Evolutionary conservation across 108 stramenopile genomes (phyloP).

Genomic region (Aurantiochytrium sp.): DNA sequence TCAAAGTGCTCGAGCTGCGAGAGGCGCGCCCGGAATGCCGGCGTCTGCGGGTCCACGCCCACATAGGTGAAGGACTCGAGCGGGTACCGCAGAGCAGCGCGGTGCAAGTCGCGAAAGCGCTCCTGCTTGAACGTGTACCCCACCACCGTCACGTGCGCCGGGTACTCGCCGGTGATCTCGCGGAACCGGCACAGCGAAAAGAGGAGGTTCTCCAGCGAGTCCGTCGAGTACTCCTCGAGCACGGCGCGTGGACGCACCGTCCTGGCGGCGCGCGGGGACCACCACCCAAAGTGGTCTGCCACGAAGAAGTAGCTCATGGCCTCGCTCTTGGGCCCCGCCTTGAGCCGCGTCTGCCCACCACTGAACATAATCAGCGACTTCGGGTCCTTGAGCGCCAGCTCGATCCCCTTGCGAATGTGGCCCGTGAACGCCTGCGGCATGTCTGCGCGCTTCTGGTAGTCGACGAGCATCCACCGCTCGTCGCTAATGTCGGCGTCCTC

Average conservation of each 20-base stretch:
- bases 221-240: constrained; percentile 80
- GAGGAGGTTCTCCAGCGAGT: constrained; percentile 91
- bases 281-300: constrained; percentile 54
- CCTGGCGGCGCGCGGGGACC: constrained; percentile 28
- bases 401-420: constrained; percentile 80
- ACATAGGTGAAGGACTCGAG: constrained; percentile 66
- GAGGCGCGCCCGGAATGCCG: background rate
- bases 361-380: constrained; percentile 76
- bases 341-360: constrained; percentile 84
- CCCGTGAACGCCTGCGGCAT: constrained; percentile 78
- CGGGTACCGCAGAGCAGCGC: constrained; percentile 77
- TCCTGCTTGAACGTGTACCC: constrained; percentile 85
- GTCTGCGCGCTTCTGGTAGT: constrained; percentile 76
- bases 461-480: constrained; percentile 80
- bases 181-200: constrained; percentile 91
- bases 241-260: constrained; percentile 37
- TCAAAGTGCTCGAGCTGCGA: background rate
- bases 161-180: constrained; percentile 85
- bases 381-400: constrained; percentile 66
- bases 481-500: constrained; percentile 52
- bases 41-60: constrained; percentile 68
- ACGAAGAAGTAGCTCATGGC: constrained; percentile 47
- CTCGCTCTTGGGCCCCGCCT: constrained; percentile 66
- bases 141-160: constrained; percentile 76
- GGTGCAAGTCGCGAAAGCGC: constrained; percentile 78